phyloP scores from a whole-genome alignment of 2,329 filamentous ascomycete genomes.

The Dactylellina leptospora region DNA sequence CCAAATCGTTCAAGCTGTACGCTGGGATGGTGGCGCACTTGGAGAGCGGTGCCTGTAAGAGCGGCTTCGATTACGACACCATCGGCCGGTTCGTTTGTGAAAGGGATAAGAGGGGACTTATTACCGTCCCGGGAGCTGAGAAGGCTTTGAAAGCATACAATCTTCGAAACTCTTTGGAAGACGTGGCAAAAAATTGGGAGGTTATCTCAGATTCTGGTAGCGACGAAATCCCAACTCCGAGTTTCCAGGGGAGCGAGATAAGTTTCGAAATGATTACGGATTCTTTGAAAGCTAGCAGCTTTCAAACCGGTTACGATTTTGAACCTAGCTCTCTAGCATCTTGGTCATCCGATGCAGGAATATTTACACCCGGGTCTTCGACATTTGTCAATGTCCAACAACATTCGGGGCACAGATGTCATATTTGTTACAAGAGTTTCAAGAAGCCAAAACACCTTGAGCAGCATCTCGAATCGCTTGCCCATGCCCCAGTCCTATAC shows the following conservation, averaged over 20 bases:
- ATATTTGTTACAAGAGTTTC: slow-evolving; percentile 5
- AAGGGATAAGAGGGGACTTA: slow-evolving; percentile 8
- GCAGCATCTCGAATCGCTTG: neutral
- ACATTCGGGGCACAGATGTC: neutral
- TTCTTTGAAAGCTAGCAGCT: neutral
- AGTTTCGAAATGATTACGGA: slow-evolving; percentile 9
- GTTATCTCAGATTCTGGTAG: neutral
- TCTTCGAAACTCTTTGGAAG: neutral
- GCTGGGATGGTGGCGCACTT: neutral
- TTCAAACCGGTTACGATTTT: neutral
- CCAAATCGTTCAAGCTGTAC: neutral
- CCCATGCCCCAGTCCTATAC: slow-evolving; percentile 10
- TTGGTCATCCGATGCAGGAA: neutral
- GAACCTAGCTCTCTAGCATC: slow-evolving; percentile 1
- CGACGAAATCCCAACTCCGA: neutral
- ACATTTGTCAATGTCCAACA: neutral
- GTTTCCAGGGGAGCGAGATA: neutral
- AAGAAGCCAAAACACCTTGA: neutral
- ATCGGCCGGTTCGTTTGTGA: neutral
- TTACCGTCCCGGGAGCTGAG: slow-evolving; percentile 9
- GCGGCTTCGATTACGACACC: neutral
- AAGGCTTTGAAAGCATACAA: slow-evolving; percentile 3
- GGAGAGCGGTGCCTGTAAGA: slow-evolving; percentile 12
- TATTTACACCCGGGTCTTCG: neutral
- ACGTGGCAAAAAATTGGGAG: neutral